Evolutionary conservation across 2,329 filamentous ascomycete genomes (phyloP).

Genomic region (Cladosporium sp.): DNA sequence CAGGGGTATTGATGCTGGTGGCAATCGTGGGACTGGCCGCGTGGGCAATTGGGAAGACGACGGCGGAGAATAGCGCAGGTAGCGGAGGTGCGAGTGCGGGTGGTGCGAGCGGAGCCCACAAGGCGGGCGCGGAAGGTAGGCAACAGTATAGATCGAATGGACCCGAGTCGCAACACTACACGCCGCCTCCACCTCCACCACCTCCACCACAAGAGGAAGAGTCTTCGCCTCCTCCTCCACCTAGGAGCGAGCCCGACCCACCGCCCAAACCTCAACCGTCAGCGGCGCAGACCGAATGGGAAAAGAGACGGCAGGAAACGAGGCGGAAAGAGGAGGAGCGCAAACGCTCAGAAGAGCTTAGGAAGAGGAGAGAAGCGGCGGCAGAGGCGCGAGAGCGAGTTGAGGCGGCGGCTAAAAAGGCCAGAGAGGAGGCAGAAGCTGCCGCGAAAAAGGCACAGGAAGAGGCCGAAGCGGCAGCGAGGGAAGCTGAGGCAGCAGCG

Average conservation of each 20-base stretch:
- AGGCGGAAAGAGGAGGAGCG: conserved; percentile 48
- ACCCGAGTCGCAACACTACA: conserved; percentile 27
- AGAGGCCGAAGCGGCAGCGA: conserved; percentile 27
- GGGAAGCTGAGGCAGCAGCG: conserved; percentile 25
- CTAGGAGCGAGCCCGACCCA: conserved; percentile 21
- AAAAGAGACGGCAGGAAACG: conserved; percentile 52
- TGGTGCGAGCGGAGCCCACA: conserved; percentile 22
- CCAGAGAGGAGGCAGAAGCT: conserved; percentile 44
- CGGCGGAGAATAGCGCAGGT: conserved; percentile 51
- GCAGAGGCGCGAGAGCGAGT: conserved; percentile 46
- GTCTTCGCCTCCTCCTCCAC: neutral
- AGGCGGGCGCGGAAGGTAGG: conserved; percentile 31
- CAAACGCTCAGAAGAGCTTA: conserved; percentile 60
- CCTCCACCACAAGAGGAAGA: conserved; percentile 21
- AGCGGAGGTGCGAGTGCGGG: conserved; percentile 25
- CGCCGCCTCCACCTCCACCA: conserved; percentile 25
- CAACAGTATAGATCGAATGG: conserved; percentile 29
- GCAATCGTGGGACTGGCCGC: conserved; percentile 73
- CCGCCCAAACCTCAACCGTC: conserved; percentile 28
- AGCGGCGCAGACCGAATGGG: conserved; percentile 51
- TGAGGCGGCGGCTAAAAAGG: conserved; percentile 61
- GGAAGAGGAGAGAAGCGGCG: conserved; percentile 56
- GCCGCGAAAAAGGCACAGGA: conserved; percentile 56
- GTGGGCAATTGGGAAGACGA: conserved; percentile 72
- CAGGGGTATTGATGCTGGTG: conserved; percentile 71